Percentiles rank a stretch among this genome's conserved stretches.
Evolutionary conservation across 2,329 filamentous ascomycete genomes (phyloP).

Genomic region (Chaetothyriales sp.): DNA sequence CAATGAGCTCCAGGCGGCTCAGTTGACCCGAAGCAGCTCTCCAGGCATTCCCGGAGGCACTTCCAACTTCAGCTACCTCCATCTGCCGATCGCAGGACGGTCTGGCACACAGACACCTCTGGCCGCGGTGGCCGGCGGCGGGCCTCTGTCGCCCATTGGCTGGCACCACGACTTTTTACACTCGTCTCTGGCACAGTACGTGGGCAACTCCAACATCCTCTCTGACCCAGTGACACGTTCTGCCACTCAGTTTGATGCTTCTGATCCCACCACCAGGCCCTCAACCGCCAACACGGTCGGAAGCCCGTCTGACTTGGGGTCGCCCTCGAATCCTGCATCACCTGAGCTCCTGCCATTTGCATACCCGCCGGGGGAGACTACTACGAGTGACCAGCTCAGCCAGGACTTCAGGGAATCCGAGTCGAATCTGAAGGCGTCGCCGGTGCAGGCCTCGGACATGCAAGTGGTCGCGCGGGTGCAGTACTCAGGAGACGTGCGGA

Average conservation of each 20-base stretch:
- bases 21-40: constrained; percentile 29
- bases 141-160: constrained; percentile 23
- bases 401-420: constrained; percentile 3
- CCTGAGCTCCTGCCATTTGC: constrained; percentile 4
- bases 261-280: constrained; percentile 27
- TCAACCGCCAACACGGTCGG: constrained; percentile 25
- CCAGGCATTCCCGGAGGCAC: constrained; percentile 35
- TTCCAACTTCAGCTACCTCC: constrained; percentile 34
- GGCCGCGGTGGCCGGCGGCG: constrained; percentile 31
- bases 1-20: background rate
- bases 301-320: constrained; percentile 12
- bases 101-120: constrained; percentile 35
- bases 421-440: constrained; percentile 4
- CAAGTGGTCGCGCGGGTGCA: constrained; percentile 84
- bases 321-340: constrained; percentile 8
- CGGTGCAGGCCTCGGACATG: constrained; percentile 58
- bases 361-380: constrained; percentile 1
- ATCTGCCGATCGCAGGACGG: constrained; percentile 33
- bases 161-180: constrained; percentile 20
- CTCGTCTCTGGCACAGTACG: background rate
- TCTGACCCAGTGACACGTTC: background rate
- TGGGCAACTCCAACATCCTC: background rate
- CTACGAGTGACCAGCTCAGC: constrained; percentile 5
- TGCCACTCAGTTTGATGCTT: constrained; percentile 19
- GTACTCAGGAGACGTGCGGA: constrained; percentile 72